A percentile compares a stretch with the other conserved stretches of the same genome.
These are phyloP conservation scores for Suhomyces yuchorum DNA, from an alignment of 1,139 yeast genomes.

Conservation along the genomic window DNA sequence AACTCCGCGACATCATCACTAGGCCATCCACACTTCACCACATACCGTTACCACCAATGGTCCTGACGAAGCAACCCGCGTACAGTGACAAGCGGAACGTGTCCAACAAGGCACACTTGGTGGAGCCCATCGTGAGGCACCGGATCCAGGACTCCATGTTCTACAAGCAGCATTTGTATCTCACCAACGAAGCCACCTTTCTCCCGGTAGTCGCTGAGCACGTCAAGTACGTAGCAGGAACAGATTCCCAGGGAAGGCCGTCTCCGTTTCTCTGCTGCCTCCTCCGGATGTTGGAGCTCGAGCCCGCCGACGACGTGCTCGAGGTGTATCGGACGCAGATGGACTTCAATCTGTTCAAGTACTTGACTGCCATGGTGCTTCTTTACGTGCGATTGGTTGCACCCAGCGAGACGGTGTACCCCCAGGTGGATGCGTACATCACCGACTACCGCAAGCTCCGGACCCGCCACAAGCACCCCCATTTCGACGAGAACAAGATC, in stretches of 20 bases:
- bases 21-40: no score
- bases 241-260: slow-evolving; percentile 52
- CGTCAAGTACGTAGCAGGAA: slow-evolving; percentile 51
- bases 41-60: not conserved
- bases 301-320: slow-evolving; percentile 57
- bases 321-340: slow-evolving; percentile 51
- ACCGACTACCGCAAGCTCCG: slow-evolving; percentile 55
- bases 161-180: slow-evolving; percentile 65
- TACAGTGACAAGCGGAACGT: slow-evolving; percentile 26
- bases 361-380: slow-evolving; percentile 62
- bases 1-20: not conserved
- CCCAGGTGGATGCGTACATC: slow-evolving; percentile 51
- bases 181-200: slow-evolving; percentile 56
- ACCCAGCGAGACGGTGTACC: slow-evolving; percentile 48
- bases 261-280: slow-evolving; percentile 66
- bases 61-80: slow-evolving; percentile 5
- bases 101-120: slow-evolving; percentile 49
- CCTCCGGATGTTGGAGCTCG: slow-evolving; percentile 62
- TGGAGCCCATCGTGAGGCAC: slow-evolving; percentile 71
- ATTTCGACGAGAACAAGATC: slow-evolving; percentile 23
- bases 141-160: slow-evolving; percentile 67
- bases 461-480: slow-evolving; percentile 31
- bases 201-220: slow-evolving; percentile 37
- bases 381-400: slow-evolving; percentile 57
- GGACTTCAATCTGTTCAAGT: slow-evolving; percentile 57